phyloP scores from a whole-genome alignment of 768 basidiomycete genomes.

The Rhodotorula taiwanensis region DNA sequence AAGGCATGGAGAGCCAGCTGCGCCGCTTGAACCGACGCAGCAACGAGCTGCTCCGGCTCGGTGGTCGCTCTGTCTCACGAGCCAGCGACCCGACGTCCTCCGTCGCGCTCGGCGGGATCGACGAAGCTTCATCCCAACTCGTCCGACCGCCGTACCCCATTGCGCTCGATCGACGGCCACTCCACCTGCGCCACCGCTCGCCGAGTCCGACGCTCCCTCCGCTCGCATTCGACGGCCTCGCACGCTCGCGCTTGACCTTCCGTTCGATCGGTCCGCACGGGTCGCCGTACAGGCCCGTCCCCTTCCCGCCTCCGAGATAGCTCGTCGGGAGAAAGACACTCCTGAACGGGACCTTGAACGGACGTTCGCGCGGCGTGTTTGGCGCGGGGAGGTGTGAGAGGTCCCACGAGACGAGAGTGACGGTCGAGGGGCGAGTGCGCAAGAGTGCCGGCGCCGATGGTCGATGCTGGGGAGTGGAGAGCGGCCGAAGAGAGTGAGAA shows the following conservation, averaged over 20 bases:
- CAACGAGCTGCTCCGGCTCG: not conserved
- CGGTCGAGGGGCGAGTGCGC: not conserved
- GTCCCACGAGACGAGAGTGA: constrained; percentile 15
- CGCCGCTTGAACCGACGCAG: not conserved
- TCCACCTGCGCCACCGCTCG: not conserved
- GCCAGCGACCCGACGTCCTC: no score
- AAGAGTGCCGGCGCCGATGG: no score
- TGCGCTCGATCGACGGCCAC: not conserved
- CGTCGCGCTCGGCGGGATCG: no score
- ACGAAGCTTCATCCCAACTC: no score
- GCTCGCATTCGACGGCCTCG: not conserved
- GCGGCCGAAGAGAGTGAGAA: not conserved
- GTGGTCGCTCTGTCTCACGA: not conserved
- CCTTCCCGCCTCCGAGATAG: constrained; percentile 12
- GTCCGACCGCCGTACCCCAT: not conserved
- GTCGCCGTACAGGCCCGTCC: constrained; percentile 22
- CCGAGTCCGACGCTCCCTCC: not conserved
- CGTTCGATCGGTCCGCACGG: constrained; percentile 12
- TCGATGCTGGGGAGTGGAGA: no score
- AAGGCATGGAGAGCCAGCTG: no score
- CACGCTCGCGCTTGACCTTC: not conserved
- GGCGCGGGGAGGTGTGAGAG: constrained; percentile 26
- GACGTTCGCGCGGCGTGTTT: constrained; percentile 9
- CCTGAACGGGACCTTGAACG: not conserved
- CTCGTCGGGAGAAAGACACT: constrained; percentile 9